These are phyloP conservation scores for Vanrija pseudolonga DNA, from an alignment of 1,284 basidiomycete genomes.

Conservation along the genomic window DNA sequence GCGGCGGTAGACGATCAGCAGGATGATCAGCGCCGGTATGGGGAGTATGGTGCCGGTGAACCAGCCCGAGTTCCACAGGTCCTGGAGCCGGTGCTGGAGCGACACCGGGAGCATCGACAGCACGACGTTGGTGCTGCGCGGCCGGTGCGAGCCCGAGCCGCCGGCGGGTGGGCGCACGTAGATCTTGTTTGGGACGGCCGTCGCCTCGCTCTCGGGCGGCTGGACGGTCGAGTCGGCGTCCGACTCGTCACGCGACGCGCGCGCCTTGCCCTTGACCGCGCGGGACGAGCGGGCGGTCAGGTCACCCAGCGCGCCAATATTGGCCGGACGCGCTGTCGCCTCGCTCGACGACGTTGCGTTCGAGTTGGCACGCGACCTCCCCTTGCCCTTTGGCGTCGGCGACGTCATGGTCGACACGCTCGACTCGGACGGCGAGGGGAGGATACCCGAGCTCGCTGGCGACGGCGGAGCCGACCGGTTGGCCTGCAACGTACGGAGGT, in stretches of 20 bases:
- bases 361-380: constrained; percentile 2
- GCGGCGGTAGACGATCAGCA: constrained; percentile 10
- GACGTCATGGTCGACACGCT: background rate
- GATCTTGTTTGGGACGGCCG: constrained; percentile 5
- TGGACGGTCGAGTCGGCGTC: constrained; percentile 10
- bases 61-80: constrained; percentile 12
- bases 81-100: constrained; percentile 8
- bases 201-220: constrained; percentile 7
- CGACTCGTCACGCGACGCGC: constrained; percentile 1
- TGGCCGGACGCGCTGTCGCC: constrained; percentile 13
- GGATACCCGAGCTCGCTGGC: constrained; percentile 17
- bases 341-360: constrained; percentile 7
- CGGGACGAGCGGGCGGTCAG: background rate
- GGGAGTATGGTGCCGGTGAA: constrained; percentile 7
- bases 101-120: constrained; percentile 7
- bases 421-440: constrained; percentile 23
- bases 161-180: constrained; percentile 3
- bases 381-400: constrained; percentile 1
- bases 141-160: constrained; percentile 5
- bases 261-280: constrained; percentile 8
- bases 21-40: constrained; percentile 5
- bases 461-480: constrained; percentile 15
- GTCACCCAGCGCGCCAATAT: background rate
- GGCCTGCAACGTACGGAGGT: constrained; percentile 29
- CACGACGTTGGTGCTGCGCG: background rate